Evolutionary conservation across 208 protist genomes (phyloP), one percentile per base, ranked within the genome.

Genomic region (Naegleria fowleri): DNA sequence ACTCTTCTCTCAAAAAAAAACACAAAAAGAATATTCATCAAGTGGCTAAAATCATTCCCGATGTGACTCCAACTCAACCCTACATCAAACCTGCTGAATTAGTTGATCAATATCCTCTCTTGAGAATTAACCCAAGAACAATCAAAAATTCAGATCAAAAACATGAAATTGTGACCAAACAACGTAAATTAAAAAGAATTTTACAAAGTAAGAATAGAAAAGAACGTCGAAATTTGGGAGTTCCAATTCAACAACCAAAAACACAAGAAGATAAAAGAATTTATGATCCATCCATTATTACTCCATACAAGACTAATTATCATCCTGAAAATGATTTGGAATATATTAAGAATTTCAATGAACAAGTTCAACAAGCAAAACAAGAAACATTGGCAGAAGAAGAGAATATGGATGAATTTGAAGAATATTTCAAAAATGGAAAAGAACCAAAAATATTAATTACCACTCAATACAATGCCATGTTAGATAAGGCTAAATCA

Each of bases 361-460:
- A 79, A 79, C 29, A 79, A 33, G 67, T 79, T 36, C 67, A 79
- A 36, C 5, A 79, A 79, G 5, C 29, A 79, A 79, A 79, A 79
- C 29, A 36, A 36, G 67, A 79, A 79, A 79, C 29, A 36, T 79
- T 79, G 29, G 29, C 16, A 79, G 67, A 79, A 33, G 67, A 79
- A 79, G 67, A 79, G n/a, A 33, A 79, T 79, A 36, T 79, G 7
- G 67, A 79, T 33, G 67, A 84, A 84, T 84, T 41, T 87, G 40
- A 43, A n/a, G 84, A 87, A 36, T 87, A 87, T 52, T 87, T 87
- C 33, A 48, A 87, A 36, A 33, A n/a, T 52, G 40, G 39, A 41
- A 52, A 55, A 38, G n/a, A 41, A 29, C 48, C 86, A 67, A 89
- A 89, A 67, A 11, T 89, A 1, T 40, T 89, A 11, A 67, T 89